Conservation (phyloP, 2,329 filamentous ascomycete genomes). For the Fusarium nematophilum region DNA sequence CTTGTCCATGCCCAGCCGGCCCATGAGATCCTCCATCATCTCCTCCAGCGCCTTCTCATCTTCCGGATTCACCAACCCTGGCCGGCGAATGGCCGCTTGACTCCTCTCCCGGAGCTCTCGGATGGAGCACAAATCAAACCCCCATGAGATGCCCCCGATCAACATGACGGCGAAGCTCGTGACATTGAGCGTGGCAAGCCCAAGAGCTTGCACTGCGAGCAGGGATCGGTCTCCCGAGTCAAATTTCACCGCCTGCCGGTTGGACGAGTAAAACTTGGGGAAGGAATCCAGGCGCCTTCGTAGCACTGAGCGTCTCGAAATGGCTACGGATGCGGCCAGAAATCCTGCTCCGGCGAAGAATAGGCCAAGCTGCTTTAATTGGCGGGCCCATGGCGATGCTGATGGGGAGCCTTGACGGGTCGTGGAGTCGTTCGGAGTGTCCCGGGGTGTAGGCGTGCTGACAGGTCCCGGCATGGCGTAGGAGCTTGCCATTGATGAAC, state of each 20-base stretch:
- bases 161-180: conserved; percentile 79
- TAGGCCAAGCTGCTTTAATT: conserved; percentile 71
- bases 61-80: conserved; percentile 51
- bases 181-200: conserved; percentile 88
- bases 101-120: conserved; percentile 71
- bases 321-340: conserved; percentile 75
- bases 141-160: conserved; percentile 79
- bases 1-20: conserved; percentile 57
- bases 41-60: conserved; percentile 71
- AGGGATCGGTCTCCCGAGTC: conserved; percentile 53
- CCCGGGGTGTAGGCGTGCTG: conserved; percentile 9
- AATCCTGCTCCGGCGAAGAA: conserved; percentile 82
- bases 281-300: conserved; percentile 70
- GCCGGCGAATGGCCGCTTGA: conserved; percentile 54
- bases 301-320: conserved; percentile 77
- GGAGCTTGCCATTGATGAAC: conserved; percentile 32
- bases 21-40: conserved; percentile 70
- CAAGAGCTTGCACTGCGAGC: conserved; percentile 85
- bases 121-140: conserved; percentile 78
- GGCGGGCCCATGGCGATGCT: conserved; percentile 55
- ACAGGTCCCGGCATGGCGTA: conserved; percentile 29
- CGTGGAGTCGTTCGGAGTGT: conserved; percentile 17
- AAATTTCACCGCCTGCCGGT: conserved; percentile 50
- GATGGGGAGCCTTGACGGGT: conserved; percentile 30
- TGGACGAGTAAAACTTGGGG: conserved; percentile 79